Evolutionary conservation across 1,139 yeast species (phyloP).

Genomic region (Scheffersomyces parashehatae): DNA sequence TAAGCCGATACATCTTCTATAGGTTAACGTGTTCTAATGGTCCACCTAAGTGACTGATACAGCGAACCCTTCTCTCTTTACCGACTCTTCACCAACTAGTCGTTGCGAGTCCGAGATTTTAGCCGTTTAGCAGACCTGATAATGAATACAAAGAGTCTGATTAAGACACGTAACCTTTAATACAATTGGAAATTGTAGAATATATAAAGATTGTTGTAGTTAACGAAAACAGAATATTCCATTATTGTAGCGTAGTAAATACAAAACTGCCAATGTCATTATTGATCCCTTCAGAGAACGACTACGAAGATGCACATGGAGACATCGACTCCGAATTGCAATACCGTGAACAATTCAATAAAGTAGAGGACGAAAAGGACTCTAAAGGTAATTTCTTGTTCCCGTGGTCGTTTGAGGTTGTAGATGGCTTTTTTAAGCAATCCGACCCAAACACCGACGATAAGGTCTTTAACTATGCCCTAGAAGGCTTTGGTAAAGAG

Average conservation of each 20-base stretch:
- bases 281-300: conserved; percentile 21
- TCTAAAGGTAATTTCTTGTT: conserved; percentile 7
- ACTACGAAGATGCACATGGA: conserved; percentile 24
- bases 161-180: too few species aligned
- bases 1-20: too few species aligned
- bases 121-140: too few species aligned
- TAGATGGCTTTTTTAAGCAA: conserved; percentile 40
- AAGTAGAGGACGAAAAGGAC: conserved; percentile 6
- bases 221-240: too few species aligned
- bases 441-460: conserved; percentile 38
- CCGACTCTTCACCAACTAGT: too few species aligned
- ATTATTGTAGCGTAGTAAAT: neutral
- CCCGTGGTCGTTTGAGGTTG: conserved; percentile 40
- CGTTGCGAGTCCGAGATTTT: too few species aligned
- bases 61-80: too few species aligned
- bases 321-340: conserved; percentile 13
- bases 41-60: too few species aligned
- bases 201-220: too few species aligned
- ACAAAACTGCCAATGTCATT: conserved; percentile 16
- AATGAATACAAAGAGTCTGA: too few species aligned
- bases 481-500: conserved; percentile 39
- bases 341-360: conserved; percentile 9
- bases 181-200: too few species aligned
- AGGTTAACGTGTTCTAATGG: too few species aligned
- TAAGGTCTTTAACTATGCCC: conserved; percentile 34